Evolutionary conservation across 805 yeast species (phyloP).

Genomic region (Candida broadrunensis): DNA sequence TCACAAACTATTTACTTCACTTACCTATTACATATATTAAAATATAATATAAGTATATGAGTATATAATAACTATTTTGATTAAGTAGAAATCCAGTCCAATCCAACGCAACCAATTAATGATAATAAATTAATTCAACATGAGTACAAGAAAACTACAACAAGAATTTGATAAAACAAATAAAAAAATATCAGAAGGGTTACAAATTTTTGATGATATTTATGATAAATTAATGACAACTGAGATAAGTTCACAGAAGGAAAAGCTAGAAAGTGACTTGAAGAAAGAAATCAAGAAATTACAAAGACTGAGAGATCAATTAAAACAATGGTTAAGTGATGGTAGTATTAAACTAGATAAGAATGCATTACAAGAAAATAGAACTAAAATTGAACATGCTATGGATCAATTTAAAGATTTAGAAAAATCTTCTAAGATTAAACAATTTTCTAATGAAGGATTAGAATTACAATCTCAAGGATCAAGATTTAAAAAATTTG

Average conservation of each 20-base stretch:
- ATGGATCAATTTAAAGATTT: constrained; percentile 96
- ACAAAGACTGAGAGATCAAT: constrained; percentile 91
- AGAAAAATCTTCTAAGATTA: constrained; percentile 89
- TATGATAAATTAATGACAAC: constrained; percentile 82
- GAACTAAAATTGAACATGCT: constrained; percentile 73
- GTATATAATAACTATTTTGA: no score
- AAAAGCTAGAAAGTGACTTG: constrained; percentile 86
- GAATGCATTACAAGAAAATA: constrained; percentile 51
- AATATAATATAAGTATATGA: no score
- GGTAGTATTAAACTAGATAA: constrained; percentile 80
- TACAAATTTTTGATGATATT: constrained; percentile 77
- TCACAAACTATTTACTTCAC: no score
- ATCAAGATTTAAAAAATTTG: constrained; percentile 25
- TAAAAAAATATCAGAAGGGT: constrained; percentile 87
- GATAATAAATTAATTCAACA: constrained; percentile 9
- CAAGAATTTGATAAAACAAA: constrained; percentile 91
- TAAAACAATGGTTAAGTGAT: constrained; percentile 90
- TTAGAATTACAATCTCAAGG: constrained; percentile 60
- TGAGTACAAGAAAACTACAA: constrained; percentile 46
- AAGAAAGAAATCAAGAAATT: constrained; percentile 93
- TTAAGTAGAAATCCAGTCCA: no score
- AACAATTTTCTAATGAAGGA: constrained; percentile 93
- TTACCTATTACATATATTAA: no score
- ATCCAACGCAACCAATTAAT: background rate
- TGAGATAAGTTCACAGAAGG: constrained; percentile 85